Evolutionary conservation across 1,284 basidiomycete genomes (phyloP), one percentile per base, ranked within the genome.

Genomic region (Lentinus polychrous): DNA sequence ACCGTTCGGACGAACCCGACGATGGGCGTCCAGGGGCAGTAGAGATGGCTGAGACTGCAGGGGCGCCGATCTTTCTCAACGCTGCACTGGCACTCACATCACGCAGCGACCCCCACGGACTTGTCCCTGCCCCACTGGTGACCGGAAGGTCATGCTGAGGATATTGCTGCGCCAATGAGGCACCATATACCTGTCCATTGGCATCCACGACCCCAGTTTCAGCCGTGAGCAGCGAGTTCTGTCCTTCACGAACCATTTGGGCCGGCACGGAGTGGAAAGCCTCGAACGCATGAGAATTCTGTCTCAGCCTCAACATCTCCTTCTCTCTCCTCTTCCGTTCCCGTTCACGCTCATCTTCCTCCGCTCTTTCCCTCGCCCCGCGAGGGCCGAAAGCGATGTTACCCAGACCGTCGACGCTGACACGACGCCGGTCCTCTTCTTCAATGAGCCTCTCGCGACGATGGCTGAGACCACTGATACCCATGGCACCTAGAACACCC

Each of bases 201-300:
- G 36, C 7, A 39, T 52, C 49, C 12, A 43, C n/a, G 8, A 37
- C 24, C 17, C 63, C 61, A 45, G 52, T 62, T 48, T 67, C 65
- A 6, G 65, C 62, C n/a, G 63, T 61, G 8, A 69, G 56, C 11
- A 68, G 54, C 10, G 65, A 64, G 50, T 67, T 67, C 8, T 62
- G 58, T 11, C 63, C 63, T 38, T 67, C 61, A 23, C 65, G 67
- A 7, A 65, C 65, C 57, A 62, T 64, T 42, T 68, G 66, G 22
- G 78, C 60, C 2, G 73, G 72, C 1, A 84, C 75, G 1, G 82
- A 80, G 61, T 88, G 83, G 68, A 88, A 90, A 2, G 85, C 82
- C 57, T 90, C 86, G 60, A 79, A 89, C 2, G 83, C 75, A 37
- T 68, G 64, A 6, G 64, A 61, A 45, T 67, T 69, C 37, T 76